Base-by-base conservation (phyloP, 768 basidiomycete species). In the Mycena filopes region DNA sequence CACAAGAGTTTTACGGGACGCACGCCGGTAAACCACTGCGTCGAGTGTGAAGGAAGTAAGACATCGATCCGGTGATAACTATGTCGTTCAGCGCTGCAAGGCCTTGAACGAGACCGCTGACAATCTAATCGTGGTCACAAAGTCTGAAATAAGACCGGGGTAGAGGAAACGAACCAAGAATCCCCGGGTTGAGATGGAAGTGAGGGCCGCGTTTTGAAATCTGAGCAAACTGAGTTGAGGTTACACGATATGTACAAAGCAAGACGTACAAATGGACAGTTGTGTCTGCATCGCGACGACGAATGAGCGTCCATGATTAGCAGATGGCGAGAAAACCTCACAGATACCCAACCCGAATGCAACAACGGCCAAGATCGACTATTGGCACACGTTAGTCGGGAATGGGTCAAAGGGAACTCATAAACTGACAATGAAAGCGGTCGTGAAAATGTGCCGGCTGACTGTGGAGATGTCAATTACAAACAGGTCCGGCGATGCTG, bases 51-150 rank as follows among this genome's bases (percentile, higher is more conserved):
- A 66, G 65, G 50, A 42, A 60, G 33, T 55, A 66, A 23, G 65
- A 66, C 31, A 66, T 36, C 5, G 58, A 7, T 31, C 33, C 65
- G 3, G 65, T 66, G 53, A 66, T 66, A 12, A 49, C 53, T 25
- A 66, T 45, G 54, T 66, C 65, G n/a, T 66, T 60, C 23, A 66
- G 53, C 7, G 65, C 65, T 23, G 65, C 65, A 38, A 66, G 59
- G 8, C 65, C 65, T 38, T 66, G 65, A 15, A 66, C 65, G 8
- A 66, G 58, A 20, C 65, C 65, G 41, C 53, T 55, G 25, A 60
- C 26, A 29, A 66, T 60, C 65, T 66, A 28, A 0, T 20, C 18
- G 11, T 20, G 38, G 23, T 29, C 4, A n/a, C 21, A 7, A 57
- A 20, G 7, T 55, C 9, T 21, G 18, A n/a, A 25, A 28, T n/a